Conservation (phyloP, 2,329 filamentous ascomycete genomes). For the Diaporthe citriasiana region DNA sequence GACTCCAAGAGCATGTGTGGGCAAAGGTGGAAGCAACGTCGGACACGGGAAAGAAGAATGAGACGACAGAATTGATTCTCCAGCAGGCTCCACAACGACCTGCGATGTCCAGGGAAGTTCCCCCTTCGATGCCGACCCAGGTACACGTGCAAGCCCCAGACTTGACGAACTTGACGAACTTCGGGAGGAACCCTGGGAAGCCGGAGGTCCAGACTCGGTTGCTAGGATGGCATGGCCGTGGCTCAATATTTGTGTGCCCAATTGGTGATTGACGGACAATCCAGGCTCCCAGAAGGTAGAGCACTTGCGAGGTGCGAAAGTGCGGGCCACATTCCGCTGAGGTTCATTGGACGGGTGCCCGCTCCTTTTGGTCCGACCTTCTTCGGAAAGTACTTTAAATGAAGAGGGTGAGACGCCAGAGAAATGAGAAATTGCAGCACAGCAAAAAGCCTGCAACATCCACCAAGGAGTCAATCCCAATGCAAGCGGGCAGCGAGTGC, state of each 20-base stretch:
- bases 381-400: constrained; percentile 24
- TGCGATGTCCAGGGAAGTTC: neutral
- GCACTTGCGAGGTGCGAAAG: constrained; percentile 3
- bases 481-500: too few relatives aligned
- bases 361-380: neutral
- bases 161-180: neutral
- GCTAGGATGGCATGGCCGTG: neutral
- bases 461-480: neutral
- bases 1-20: neutral
- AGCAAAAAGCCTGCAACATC: neutral
- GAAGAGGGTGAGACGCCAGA: neutral
- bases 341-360: neutral
- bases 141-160: neutral
- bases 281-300: neutral
- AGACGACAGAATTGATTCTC: neutral
- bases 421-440: neutral
- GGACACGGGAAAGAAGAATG: too few relatives aligned
- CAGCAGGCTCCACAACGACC: neutral
- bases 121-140: neutral
- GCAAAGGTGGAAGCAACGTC: neutral
- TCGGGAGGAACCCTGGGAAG: neutral
- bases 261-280: neutral
- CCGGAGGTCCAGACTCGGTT: neutral
- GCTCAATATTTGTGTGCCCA: neutral
- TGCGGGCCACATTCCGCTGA: neutral